These are phyloP conservation scores for Cucumis sativus DNA, from an alignment of 306 rosid species.

Conservation along the genomic window Cucumber_9930_V3 NC_026656.2:2427001-2427500, in stretches of 20 bases:
- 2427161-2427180: background rate
- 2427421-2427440: too few relatives aligned
- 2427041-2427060: background rate
- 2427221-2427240: too few relatives aligned
- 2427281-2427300: background rate
- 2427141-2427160: background rate
- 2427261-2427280: background rate
- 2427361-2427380: too few relatives aligned
- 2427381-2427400: too few relatives aligned
- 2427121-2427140: background rate
- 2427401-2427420: background rate
- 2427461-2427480: constrained; percentile 10
- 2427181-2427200: background rate
- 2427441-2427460: background rate
- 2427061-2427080: background rate
- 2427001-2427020: constrained; percentile 64
- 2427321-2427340: background rate
- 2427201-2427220: too few relatives aligned
- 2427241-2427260: background rate
- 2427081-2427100: background rate
- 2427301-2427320: background rate
- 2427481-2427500: background rate
- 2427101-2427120: background rate
- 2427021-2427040: background rate
- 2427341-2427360: too few relatives aligned